A percentile compares a stretch with the other conserved stretches of the same genome.
These are phyloP conservation scores for Cyclanthera cordifolia DNA, from an alignment of 306 rosid genomes.

Conservation along the genomic window DNA sequence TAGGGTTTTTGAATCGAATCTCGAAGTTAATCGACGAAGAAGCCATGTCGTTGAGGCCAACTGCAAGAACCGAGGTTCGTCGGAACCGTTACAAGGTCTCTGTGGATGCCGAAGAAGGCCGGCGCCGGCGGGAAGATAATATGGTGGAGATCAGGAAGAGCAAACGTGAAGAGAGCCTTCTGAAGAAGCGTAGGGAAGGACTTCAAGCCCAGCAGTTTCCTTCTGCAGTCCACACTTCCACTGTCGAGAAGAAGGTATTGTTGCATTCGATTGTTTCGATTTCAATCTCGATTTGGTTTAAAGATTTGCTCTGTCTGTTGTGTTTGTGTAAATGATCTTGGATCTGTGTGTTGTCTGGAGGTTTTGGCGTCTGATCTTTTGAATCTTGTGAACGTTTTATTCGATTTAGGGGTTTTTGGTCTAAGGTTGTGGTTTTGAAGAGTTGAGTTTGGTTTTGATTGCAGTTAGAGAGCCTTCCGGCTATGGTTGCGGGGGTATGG, in stretches of 20 bases:
- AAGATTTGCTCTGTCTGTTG: not conserved
- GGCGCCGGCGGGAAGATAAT: conserved; percentile 61
- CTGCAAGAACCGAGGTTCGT: conserved; percentile 59
- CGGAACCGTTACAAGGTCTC: conserved; percentile 74
- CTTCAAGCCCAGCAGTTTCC: conserved; percentile 52
- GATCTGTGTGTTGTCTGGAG: not conserved
- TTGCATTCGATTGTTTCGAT: conserved; percentile 7
- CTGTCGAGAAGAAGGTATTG: conserved; percentile 54
- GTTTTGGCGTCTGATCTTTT: not conserved
- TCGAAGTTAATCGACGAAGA: not conserved
- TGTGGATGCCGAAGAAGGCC: conserved; percentile 66
- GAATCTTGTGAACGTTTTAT: not conserved
- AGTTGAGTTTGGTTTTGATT: not conserved
- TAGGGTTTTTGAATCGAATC: conserved; percentile 19
- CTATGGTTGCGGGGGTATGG: conserved; percentile 58
- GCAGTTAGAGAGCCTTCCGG: conserved; percentile 65
- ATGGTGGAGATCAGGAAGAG: conserved; percentile 77
- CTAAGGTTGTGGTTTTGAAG: not conserved
- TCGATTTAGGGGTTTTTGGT: not conserved
- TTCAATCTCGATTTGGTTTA: not conserved
- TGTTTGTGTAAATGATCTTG: not conserved
- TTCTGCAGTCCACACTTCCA: conserved; percentile 28
- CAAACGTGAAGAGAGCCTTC: conserved; percentile 64
- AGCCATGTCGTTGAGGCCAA: conserved; percentile 57
- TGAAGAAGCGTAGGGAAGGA: conserved; percentile 67